These are phyloP conservation scores for Pseudoturritis turrita DNA, from an alignment of 345 rosid genomes.

Conservation along the genomic window DNA sequence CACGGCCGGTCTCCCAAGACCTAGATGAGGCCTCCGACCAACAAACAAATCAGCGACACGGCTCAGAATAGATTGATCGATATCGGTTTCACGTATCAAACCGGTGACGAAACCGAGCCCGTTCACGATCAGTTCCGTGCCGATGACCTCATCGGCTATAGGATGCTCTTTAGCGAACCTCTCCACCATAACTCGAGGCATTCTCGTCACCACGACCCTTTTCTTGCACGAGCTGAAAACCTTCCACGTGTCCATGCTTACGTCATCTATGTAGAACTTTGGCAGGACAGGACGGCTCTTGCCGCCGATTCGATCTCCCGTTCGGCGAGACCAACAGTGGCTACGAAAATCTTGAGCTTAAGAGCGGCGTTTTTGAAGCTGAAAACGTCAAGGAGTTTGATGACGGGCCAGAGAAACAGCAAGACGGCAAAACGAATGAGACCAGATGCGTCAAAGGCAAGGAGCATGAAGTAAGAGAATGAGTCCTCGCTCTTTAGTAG, in stretches of 20 bases:
- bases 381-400: constrained; percentile 48
- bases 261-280: constrained; percentile 59
- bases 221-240: constrained; percentile 58
- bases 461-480: constrained; percentile 68
- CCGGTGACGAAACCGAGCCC: constrained; percentile 65
- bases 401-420: constrained; percentile 59
- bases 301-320: constrained; percentile 61
- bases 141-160: constrained; percentile 57
- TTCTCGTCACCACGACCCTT: constrained; percentile 58
- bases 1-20: constrained; percentile 41
- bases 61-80: constrained; percentile 38
- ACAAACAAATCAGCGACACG: constrained; percentile 41
- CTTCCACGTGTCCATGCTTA: constrained; percentile 62
- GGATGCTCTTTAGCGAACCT: constrained; percentile 56
- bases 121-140: constrained; percentile 49
- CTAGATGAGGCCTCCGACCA: constrained; percentile 43
- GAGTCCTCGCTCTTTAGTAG: constrained; percentile 45
- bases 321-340: constrained; percentile 50
- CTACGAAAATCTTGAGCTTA: constrained; percentile 47
- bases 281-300: constrained; percentile 61
- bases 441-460: constrained; percentile 75
- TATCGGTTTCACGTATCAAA: constrained; percentile 54
- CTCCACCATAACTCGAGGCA: constrained; percentile 75
- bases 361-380: constrained; percentile 55
- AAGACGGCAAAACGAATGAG: constrained; percentile 57